Percentiles rank a stretch among this genome's conserved stretches.
Conservation (phyloP, 1,284 basidiomycete genomes). For the Xerocomus amazonicus region DNA sequence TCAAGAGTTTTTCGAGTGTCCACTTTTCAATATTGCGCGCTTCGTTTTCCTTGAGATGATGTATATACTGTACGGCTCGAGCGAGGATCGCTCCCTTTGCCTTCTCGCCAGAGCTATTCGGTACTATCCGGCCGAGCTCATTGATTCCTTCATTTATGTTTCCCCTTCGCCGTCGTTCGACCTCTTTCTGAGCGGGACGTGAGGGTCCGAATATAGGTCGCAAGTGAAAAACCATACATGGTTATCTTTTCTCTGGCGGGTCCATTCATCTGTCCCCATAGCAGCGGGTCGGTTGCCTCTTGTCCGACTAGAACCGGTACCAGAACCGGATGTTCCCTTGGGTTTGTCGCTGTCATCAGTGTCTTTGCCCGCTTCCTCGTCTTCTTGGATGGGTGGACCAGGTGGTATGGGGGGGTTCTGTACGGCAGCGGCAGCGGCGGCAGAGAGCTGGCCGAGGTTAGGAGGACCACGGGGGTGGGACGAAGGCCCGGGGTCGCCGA, state of each 20-base stretch:
- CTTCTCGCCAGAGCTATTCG: slow-evolving; percentile 83
- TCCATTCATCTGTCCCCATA: slow-evolving; percentile 78
- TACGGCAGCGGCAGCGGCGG: slow-evolving; percentile 41
- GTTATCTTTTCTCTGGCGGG: slow-evolving; percentile 78
- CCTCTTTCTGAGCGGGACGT: slow-evolving; percentile 77
- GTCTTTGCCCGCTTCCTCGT: slow-evolving; percentile 37
- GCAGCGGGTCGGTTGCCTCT: slow-evolving; percentile 49
- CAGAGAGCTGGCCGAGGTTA: slow-evolving; percentile 55
- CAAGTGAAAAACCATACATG: slow-evolving; percentile 50
- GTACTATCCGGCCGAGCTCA: slow-evolving; percentile 85
- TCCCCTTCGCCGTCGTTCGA: slow-evolving; percentile 88
- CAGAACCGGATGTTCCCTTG: slow-evolving; percentile 17
- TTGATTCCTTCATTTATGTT: slow-evolving; percentile 97
- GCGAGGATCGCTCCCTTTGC: slow-evolving; percentile 84
- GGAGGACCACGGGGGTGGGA: slow-evolving; percentile 70
- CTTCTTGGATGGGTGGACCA: slow-evolving; percentile 31
- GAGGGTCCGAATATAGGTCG: not conserved
- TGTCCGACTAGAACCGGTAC: slow-evolving; percentile 36
- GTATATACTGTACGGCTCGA: slow-evolving; percentile 85
- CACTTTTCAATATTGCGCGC: slow-evolving; percentile 89
- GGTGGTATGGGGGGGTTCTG: slow-evolving; percentile 38
- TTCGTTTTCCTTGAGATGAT: slow-evolving; percentile 87
- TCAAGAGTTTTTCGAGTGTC: slow-evolving; percentile 90
- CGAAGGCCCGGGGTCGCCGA: slow-evolving; percentile 67
- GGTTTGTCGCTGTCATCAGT: slow-evolving; percentile 34